Evolutionary conservation across 305 asterid genomes (phyloP).

Genomic region (Ilex paraguariensis): DNA sequence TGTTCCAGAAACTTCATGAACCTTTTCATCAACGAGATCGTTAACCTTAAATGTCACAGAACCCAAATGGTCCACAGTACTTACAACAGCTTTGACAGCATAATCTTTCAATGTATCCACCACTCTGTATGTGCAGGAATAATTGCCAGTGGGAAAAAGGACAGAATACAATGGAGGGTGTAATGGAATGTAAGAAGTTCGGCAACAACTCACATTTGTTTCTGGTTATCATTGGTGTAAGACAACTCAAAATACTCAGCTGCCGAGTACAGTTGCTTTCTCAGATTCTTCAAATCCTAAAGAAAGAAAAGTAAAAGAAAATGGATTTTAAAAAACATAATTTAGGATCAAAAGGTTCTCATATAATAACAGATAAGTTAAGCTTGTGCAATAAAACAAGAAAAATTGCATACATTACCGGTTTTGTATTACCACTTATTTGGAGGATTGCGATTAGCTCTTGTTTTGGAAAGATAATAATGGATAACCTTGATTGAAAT

Average conservation of each 20-base stretch:
- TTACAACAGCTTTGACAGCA: conserved; percentile 85
- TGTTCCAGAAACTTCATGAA: conserved; percentile 74
- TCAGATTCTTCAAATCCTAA: conserved; percentile 89
- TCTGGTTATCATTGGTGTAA: conserved; percentile 67
- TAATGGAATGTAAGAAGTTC: conserved; percentile 9
- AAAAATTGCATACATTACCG: neutral
- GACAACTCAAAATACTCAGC: conserved; percentile 92
- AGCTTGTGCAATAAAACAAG: neutral
- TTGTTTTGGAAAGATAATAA: neutral
- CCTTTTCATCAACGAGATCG: conserved; percentile 74
- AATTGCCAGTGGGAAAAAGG: conserved; percentile 7
- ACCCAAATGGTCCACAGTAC: conserved; percentile 94
- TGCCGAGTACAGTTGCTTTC: conserved; percentile 88
- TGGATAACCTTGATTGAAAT: no score
- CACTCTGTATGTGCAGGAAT: conserved; percentile 49
- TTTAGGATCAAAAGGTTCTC: neutral
- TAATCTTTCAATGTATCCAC: conserved; percentile 83
- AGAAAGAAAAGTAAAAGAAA: conserved; percentile 8
- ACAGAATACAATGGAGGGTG: conserved; percentile 2
- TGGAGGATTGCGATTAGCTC: neutral
- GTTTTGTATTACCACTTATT: no score
- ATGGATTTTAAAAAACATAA: neutral
- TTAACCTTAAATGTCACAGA: conserved; percentile 79
- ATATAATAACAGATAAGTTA: no score
- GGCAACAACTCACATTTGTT: conserved; percentile 53